Evolutionary conservation across 495 filamentous ascomycete genomes (phyloP).

Genomic region (Aspergillus coremiiformis): DNA sequence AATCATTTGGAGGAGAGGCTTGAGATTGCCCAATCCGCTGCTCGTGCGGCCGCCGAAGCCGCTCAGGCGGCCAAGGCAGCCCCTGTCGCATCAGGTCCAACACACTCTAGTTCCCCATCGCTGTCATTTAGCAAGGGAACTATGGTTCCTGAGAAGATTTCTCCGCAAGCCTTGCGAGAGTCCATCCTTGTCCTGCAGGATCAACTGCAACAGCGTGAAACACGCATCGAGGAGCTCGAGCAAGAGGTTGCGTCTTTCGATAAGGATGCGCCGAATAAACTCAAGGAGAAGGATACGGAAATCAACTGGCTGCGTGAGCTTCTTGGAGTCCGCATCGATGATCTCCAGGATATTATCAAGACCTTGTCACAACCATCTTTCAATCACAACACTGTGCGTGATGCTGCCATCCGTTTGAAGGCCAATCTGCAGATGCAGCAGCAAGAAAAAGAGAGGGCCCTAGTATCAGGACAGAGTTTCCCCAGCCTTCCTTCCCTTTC

Average conservation of each 20-base stretch:
- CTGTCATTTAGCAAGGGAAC: constrained; percentile 39
- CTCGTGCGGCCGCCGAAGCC: constrained; percentile 75
- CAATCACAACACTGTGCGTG: constrained; percentile 68
- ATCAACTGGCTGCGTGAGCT: constrained; percentile 93
- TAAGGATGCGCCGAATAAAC: constrained; percentile 65
- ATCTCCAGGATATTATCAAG: constrained; percentile 84
- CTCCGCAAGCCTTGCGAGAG: constrained; percentile 87
- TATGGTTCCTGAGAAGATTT: constrained; percentile 72
- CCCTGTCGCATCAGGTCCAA: constrained; percentile 21
- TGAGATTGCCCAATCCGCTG: constrained; percentile 83
- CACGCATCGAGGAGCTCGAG: constrained; percentile 79
- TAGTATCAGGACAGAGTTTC: constrained; percentile 39
- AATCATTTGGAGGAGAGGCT: constrained; percentile 80
- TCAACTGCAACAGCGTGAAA: constrained; percentile 89
- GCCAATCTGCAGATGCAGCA: constrained; percentile 97
- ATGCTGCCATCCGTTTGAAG: constrained; percentile 85
- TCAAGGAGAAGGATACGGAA: constrained; percentile 86
- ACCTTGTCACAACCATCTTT: constrained; percentile 66
- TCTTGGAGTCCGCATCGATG: constrained; percentile 79
- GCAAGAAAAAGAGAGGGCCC: constrained; percentile 75
- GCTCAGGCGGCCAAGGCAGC: constrained; percentile 58
- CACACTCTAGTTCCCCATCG: constrained; percentile 38
- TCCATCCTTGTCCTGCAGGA: constrained; percentile 94
- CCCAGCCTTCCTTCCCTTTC: constrained; percentile 50
- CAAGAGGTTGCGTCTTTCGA: constrained; percentile 58